A percentile compares a stretch with the other conserved stretches of the same genome.
phyloP scores from a whole-genome alignment of 2,329 filamentous ascomycete genomes.

The Teratosphaeria zuluensis region DNA sequence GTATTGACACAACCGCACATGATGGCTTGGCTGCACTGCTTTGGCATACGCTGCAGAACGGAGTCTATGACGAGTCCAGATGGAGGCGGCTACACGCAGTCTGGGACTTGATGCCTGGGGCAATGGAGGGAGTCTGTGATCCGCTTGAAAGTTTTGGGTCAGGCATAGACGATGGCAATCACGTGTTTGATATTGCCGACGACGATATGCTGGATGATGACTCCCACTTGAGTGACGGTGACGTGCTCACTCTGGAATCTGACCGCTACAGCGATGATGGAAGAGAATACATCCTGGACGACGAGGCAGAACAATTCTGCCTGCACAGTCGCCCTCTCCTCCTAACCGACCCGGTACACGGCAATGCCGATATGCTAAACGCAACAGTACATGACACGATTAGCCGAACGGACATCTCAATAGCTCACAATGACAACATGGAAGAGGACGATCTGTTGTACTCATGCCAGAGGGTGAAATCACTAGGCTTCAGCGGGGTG shows the following conservation, averaged over 20 bases:
- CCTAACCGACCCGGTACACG: not conserved
- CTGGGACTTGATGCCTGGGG: not conserved
- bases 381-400: not conserved
- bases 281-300: not conserved
- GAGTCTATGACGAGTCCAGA: not conserved
- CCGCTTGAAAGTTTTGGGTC: not conserved
- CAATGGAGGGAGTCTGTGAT: not conserved
- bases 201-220: not conserved
- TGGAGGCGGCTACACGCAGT: not conserved
- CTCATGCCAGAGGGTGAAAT: not conserved
- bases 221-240: not conserved
- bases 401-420: not conserved
- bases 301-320: not conserved
- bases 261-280: not conserved
- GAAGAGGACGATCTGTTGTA: not conserved
- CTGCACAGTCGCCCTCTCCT: not conserved
- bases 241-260: not conserved
- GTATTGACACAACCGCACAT: not conserved
- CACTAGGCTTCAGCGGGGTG: not conserved
- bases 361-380: not conserved
- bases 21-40: not conserved
- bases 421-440: not conserved
- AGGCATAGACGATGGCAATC: not conserved
- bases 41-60: slow-evolving; percentile 1
- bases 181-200: not conserved